Evolutionary conservation across 768 basidiomycete species (phyloP).

Genomic region (Lactarius sp.): DNA sequence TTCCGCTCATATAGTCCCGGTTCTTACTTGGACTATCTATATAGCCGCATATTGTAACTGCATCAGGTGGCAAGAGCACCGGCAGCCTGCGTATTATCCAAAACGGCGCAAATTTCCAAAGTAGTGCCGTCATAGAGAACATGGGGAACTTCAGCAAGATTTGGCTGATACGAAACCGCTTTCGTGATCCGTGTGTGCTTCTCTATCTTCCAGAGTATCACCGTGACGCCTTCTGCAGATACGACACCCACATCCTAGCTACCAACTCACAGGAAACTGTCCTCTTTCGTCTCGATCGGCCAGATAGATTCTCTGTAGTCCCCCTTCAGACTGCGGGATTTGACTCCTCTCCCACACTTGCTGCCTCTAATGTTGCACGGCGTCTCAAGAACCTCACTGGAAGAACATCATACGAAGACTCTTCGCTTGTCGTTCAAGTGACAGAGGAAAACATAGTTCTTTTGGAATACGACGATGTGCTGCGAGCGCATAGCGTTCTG

Average conservation of each 20-base stretch:
- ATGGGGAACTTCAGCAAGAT: slow-evolving; percentile 52
- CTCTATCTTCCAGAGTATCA: background rate
- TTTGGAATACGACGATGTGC: slow-evolving; percentile 47
- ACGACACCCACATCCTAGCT: slow-evolving; percentile 52
- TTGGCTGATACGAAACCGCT: slow-evolving; percentile 53
- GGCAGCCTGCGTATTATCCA: slow-evolving; percentile 75
- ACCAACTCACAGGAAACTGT: slow-evolving; percentile 55
- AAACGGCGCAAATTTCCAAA: slow-evolving; percentile 76
- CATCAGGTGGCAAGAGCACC: slow-evolving; percentile 73
- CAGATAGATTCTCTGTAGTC: slow-evolving; percentile 39
- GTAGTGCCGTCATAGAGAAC: slow-evolving; percentile 54
- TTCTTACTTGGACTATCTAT: background rate
- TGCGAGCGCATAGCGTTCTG: slow-evolving; percentile 40
- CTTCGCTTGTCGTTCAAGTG: slow-evolving; percentile 66
- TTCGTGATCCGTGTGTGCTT: slow-evolving; percentile 45
- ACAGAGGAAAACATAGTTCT: slow-evolving; percentile 53
- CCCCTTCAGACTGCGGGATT: slow-evolving; percentile 42
- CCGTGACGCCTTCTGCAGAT: slow-evolving; percentile 32
- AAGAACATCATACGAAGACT: slow-evolving; percentile 38
- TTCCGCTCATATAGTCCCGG: background rate
- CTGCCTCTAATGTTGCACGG: slow-evolving; percentile 52
- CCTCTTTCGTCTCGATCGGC: slow-evolving; percentile 48
- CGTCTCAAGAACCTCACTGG: slow-evolving; percentile 27
- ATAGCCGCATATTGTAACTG: slow-evolving; percentile 78
- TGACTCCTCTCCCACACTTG: slow-evolving; percentile 52